These are phyloP conservation scores for Brassica juncea DNA, from an alignment of 345 rosid genomes.

Conservation along the genomic window DNA sequence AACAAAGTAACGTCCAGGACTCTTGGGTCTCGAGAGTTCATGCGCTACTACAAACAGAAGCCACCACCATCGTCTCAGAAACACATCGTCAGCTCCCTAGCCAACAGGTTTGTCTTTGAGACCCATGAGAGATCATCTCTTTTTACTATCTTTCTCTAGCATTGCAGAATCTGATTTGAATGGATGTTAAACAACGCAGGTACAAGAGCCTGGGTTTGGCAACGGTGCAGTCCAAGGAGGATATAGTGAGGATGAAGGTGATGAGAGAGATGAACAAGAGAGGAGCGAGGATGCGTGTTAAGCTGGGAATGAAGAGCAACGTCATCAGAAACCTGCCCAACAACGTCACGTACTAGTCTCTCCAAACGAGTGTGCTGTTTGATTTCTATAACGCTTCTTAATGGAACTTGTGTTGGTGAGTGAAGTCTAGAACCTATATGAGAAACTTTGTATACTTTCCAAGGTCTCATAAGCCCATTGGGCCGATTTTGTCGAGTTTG, in stretches of 20 bases:
- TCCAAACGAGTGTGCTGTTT: neutral
- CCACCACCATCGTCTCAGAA: slow-evolving; percentile 74
- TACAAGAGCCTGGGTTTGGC: slow-evolving; percentile 87
- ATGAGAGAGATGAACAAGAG: slow-evolving; percentile 72
- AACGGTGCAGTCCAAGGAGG: slow-evolving; percentile 79
- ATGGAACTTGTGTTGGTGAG: neutral
- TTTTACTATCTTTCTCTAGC: neutral
- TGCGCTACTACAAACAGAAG: slow-evolving; percentile 88
- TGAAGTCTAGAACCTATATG: neutral
- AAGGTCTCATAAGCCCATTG: neutral
- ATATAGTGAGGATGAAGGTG: slow-evolving; percentile 84
- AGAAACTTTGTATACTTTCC: neutral
- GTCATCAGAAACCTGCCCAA: slow-evolving; percentile 81
- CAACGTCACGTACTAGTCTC: slow-evolving; percentile 63
- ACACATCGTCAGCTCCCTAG: slow-evolving; percentile 63
- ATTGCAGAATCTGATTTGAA: slow-evolving; percentile 7
- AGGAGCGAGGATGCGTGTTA: slow-evolving; percentile 59
- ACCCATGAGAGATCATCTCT: slow-evolving; percentile 14
- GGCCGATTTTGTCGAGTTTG: slow-evolving; percentile 10
- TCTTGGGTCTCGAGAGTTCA: slow-evolving; percentile 83
- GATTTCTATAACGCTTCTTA: neutral
- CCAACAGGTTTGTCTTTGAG: slow-evolving; percentile 59
- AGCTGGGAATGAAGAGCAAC: slow-evolving; percentile 80
- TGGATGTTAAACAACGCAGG: slow-evolving; percentile 47
- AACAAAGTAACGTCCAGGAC: slow-evolving; percentile 55